Base-by-base conservation (phyloP, 2,329 filamentous ascomycete genomes). In the Helotiales sp. region DNA sequence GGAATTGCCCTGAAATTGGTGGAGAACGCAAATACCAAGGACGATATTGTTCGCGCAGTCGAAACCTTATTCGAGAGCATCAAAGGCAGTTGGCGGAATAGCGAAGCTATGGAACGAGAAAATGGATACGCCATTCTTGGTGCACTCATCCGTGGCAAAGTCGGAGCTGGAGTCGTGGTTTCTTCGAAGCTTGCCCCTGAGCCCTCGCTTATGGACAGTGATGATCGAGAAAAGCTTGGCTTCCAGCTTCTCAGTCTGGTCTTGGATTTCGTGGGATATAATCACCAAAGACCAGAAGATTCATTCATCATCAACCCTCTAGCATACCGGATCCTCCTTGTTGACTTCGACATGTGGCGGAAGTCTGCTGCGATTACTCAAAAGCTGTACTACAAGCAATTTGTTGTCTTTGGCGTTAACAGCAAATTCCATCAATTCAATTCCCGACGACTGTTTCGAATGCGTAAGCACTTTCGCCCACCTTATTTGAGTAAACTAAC, bases 271-370 rank as follows among this genome's bases (percentile, higher is more conserved):
- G 89, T 97, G 67, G 96, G 96, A 2, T 98, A 97, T 78, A 90
- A 94, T 69, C 89, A 91, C 71, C 82, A 86, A n/a, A 85, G 89
- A 37, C 92, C 93, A 0, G 88, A 93, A 66, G 90, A 95, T 66
- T 97, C 95, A 1, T 92, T 97, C 74, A 96, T 99, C 76, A 92
- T 97, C 72, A 99, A 99, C 74, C 95, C 96, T 0, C 85, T 99
- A 69, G 96, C 95, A 3, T 99, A 98, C 79, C 90, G 96, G 54
- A 90, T 97, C 37, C 83, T 99, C 20, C 84, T 99, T 30, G 92
- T 98, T 63, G 96, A 99, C 78, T 88, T 96, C 71, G 95, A 97
- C 74, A 91, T 95, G 22, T 99, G 96, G 96, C 88, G 95, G 71
- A 90, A 88, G 78, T 92, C 91, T 24, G 90, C 92, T 37, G 77